Percentiles rank a stretch among this genome's conserved stretches.
Conservation (phyloP, 352 stramenopile genomes). For the Phytophthora podocarpi region DNA sequence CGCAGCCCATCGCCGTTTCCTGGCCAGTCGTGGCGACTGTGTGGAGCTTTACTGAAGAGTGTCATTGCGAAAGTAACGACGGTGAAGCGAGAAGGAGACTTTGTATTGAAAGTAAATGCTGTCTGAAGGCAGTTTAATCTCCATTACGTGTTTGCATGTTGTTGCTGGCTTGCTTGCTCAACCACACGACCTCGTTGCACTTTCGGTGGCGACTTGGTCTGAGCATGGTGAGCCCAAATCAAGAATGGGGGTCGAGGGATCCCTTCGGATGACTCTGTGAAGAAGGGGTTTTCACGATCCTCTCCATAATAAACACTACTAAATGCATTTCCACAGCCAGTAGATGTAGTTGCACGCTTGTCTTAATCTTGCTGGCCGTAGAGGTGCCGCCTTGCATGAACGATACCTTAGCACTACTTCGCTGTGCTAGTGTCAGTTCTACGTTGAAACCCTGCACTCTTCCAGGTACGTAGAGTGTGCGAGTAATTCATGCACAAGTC, state of each 20-base stretch:
- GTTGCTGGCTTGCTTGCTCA: conserved; percentile 32
- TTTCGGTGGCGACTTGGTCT: conserved; percentile 33
- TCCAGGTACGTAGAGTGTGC: no score
- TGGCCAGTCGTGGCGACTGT: conserved; percentile 11
- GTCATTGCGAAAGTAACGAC: conserved; percentile 16
- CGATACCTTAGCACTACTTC: no score
- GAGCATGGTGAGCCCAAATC: conserved; percentile 34
- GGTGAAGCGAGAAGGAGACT: background rate
- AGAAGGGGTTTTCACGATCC: conserved; percentile 53
- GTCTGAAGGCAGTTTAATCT: background rate
- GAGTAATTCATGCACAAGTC: no score
- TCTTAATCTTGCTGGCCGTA: no score
- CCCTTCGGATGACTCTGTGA: conserved; percentile 40
- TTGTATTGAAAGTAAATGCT: background rate
- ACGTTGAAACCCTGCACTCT: no score
- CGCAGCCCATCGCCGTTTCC: conserved; percentile 1
- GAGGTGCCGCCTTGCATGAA: no score
- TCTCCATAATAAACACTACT: conserved; percentile 38
- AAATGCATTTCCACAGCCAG: conserved; percentile 11
- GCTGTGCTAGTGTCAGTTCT: no score
- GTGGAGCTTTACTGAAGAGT: background rate
- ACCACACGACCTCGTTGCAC: conserved; percentile 27
- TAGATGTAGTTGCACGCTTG: background rate
- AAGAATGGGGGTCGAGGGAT: conserved; percentile 47
- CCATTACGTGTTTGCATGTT: conserved; percentile 1